These are phyloP conservation scores for Pouteria campechiana DNA, from an alignment of 179 eudicot species.

Conservation along the genomic window DNA sequence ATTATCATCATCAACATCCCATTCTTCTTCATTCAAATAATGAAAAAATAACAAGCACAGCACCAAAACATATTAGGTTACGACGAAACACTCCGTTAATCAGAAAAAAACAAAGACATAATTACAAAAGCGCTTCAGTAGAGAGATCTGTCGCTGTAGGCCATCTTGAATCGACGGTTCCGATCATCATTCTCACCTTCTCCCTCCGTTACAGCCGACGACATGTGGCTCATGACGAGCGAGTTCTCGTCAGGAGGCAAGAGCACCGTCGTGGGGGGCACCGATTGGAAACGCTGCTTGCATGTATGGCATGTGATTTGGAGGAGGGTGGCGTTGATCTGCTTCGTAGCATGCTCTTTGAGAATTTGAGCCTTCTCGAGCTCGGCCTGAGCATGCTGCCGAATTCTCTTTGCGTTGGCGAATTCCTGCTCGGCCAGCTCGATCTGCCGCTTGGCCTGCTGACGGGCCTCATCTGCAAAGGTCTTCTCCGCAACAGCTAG, in stretches of 20 bases:
- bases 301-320: conserved; percentile 80
- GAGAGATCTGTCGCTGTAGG: too few species aligned
- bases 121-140: too few species aligned
- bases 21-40: too few species aligned
- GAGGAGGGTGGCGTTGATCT: conserved; percentile 32
- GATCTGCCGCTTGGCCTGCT: conserved; percentile 49
- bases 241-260: conserved; percentile 12
- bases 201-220: conserved; percentile 20
- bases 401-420: conserved; percentile 54
- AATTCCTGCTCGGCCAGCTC: conserved; percentile 70
- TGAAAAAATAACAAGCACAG: too few species aligned
- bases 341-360: conserved; percentile 46
- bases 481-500: conserved; percentile 56
- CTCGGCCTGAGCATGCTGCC: conserved; percentile 66
- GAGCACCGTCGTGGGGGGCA: not conserved
- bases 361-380: conserved; percentile 58
- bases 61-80: too few species aligned
- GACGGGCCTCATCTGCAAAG: conserved; percentile 67
- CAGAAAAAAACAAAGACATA: too few species aligned
- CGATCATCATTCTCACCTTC: conserved; percentile 6
- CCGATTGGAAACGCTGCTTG: conserved; percentile 28
- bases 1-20: too few species aligned
- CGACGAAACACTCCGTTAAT: too few species aligned
- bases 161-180: too few species aligned
- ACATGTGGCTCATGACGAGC: conserved; percentile 18